Base-by-base conservation (phyloP, 345 rosid species). In the Microthlaspi erraticum region DNA sequence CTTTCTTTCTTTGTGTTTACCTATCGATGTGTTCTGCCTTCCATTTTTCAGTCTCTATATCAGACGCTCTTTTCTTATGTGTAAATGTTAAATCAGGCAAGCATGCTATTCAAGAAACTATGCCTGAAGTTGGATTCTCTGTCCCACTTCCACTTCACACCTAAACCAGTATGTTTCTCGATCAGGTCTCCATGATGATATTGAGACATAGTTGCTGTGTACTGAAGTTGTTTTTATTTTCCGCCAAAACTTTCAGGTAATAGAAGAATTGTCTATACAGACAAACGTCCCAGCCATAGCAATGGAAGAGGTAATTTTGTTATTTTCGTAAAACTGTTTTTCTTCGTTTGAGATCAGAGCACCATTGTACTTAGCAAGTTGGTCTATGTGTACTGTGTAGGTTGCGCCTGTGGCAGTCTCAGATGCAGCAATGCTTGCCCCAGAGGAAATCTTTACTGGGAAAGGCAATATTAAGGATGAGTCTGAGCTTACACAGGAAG, bases 341-440 rank as follows among this genome's bases (percentile, higher is more conserved):
- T 29, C 6, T 26, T 12, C 16, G 16, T 4, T 62, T 55, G 51
- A 41, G 7, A 13, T 48, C 1, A 43, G 31, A 48, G 54, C 51
- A 38, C 18, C 8, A 2, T 29, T 37, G 2, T 44, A 14, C 26
- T 14, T 14, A 32, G 55, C 63, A 33, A 51, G 12, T 53, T 78
- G 39, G 70, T 81, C 73, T 33, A 4, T 74, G 78, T 53, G 43
- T 72, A 83, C 38, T 60, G 48, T 48, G 66, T 66, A 73, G 97
- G 87, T 87, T 88, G 97, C 99, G 51, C 99, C 99, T 14, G 18
- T 89, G 84, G 93, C 96, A 32, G 87, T 92, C 51, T 89, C 97
- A 31, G 98, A 88, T 87, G 97, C 96, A 10, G 91, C 98, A 74
- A 91, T 94, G 98, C 87, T 91, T 77, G 99, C 98, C 53, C 99